Base-by-base conservation (phyloP, 768 basidiomycete species). In the Paxillus rubicundulus region DNA sequence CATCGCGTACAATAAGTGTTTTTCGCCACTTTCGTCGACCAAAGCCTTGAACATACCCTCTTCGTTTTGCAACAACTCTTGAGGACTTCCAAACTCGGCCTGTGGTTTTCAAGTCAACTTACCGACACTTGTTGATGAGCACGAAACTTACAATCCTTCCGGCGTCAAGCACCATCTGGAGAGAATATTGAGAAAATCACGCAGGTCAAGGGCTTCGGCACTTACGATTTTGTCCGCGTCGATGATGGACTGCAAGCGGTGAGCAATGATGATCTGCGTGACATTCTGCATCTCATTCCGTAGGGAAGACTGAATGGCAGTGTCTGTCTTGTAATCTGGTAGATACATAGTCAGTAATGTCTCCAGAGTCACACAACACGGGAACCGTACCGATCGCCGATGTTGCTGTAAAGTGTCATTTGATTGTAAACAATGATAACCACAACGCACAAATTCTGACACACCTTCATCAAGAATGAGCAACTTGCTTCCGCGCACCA, bases 191-290 rank as follows among this genome's bases (percentile, higher is more conserved):
- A 45, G 40, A 14, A 16, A 5, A 28, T 9, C 13, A n/a, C 12
- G 9, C 13, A 47, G 50, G 24, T 24, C n/a, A 9, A 40, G 13
- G 14, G 13, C 21, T 10, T 7, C 14, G 6, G 21, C 17, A 61
- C 68, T 34, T 47, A 83, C 72, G 44, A 84, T 79, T 56, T 79
- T 78, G 63, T 85, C 82, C 4, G 81, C 78, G 52, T 83, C 81
- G 70, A 82, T 81, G 53, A 84, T 78, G 9, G 78, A 82, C 51
- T 77, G 74, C 14, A 80, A 61, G 9, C 83, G 73, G 62, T 84
- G 81, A 0, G 83, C 83, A 30, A 85, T 74, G 10, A 81, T 83
- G 30, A 85, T 66, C n/a, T 84, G 64, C 0, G 82, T 84, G 1
- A 74, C 74, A 45, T 75, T 74, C 18, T 63, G 65, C 9, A 79